These are phyloP conservation scores for Giardia duodenalis DNA, from an alignment of 208 protist genomes.

Conservation along the genomic window DNA sequence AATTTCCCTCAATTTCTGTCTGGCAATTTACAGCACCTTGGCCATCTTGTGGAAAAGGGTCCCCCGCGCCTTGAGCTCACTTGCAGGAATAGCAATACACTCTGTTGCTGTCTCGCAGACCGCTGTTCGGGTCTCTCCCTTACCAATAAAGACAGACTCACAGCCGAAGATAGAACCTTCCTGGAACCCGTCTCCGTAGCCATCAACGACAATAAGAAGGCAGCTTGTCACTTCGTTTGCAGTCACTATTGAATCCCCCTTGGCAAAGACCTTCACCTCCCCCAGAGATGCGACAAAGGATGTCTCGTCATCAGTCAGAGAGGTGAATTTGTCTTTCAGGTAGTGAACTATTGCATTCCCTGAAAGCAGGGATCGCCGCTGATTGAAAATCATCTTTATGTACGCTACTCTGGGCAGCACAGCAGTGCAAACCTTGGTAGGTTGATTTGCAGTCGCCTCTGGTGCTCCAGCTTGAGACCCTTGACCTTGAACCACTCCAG, in stretches of 20 bases:
- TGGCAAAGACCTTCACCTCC: neutral
- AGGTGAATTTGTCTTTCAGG: neutral
- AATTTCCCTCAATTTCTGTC: too few relatives aligned
- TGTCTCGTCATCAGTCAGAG: neutral
- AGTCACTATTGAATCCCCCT: neutral
- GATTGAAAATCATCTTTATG: neutral
- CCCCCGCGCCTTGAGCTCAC: neutral
- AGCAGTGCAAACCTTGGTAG: neutral
- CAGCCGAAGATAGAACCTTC: neutral
- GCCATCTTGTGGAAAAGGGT: neutral
- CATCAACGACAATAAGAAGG: neutral
- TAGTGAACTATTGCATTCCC: neutral
- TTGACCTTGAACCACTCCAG: neutral
- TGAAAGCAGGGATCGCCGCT: neutral
- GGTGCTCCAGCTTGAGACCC: neutral
- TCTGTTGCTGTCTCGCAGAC: neutral
- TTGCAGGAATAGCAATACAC: neutral
- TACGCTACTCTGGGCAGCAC: neutral
- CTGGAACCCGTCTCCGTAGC: neutral
- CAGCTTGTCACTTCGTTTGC: neutral
- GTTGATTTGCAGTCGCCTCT: too few relatives aligned
- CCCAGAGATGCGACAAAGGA: slow-evolving; percentile 2
- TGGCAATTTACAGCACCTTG: too few relatives aligned
- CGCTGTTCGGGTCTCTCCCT: neutral
- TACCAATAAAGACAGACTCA: neutral